Conservation (phyloP, 768 basidiomycete species). For the Russula compacta region DNA sequence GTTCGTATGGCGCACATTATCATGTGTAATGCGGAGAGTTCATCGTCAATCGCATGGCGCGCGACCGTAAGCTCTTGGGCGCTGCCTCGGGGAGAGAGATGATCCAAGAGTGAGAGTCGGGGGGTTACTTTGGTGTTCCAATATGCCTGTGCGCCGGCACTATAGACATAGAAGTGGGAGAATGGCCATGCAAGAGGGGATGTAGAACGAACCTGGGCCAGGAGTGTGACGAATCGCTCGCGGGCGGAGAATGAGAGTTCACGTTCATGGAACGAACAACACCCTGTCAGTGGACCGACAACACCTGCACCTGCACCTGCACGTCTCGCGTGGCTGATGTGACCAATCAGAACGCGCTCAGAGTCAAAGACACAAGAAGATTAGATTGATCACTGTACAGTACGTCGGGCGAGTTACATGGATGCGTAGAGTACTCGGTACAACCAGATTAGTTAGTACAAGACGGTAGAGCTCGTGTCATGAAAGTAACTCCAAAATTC, state of each 20-base stretch:
- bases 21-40: neutral
- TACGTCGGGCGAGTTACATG: neutral
- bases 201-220: neutral
- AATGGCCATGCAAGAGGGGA: neutral
- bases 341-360: neutral
- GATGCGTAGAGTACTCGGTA: neutral
- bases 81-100: neutral
- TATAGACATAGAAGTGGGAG: neutral
- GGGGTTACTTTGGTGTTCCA: neutral
- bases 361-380: neutral
- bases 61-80: neutral
- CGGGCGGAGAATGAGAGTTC: neutral
- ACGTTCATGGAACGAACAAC: neutral
- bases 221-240: neutral
- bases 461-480: neutral
- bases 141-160: neutral
- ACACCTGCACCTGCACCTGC: no score
- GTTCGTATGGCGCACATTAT: neutral
- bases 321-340: neutral
- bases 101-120: neutral
- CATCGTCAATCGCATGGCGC: neutral
- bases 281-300: no score
- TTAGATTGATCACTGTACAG: neutral
- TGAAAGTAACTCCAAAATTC: constrained; percentile 2
- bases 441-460: neutral